Base-by-base conservation (phyloP, 305 asterid genomes). In the Coffea humblotiana region DNA sequence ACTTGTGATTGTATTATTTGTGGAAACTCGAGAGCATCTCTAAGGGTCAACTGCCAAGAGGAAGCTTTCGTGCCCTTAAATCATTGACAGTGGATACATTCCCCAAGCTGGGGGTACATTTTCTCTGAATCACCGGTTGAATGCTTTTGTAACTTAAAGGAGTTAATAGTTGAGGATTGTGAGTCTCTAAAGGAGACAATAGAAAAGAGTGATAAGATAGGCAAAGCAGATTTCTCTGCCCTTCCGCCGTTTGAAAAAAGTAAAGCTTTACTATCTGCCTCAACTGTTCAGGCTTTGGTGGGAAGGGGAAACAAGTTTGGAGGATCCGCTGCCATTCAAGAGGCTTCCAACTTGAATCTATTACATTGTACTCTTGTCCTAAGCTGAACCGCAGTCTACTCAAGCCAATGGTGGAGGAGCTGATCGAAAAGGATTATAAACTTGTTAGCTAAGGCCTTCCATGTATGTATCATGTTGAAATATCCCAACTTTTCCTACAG, bases 1-100 rank as follows among this genome's bases (percentile, higher is more conserved):
- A 71, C 58, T 45, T 71, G 75, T 60, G 75, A 8, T 43, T 71
- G 29, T 9, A 71, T 71, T 71, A 71, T 71, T 21, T 71, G 58
- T 71, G 75, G 75, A 71, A 71, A 27, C 21, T 71, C 21, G 35
- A 71, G 19, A 71, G 58, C 35, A 71, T 71, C 56, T 45, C 15
- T 14, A 23, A 32, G 18, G 21, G 9, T 45, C 52, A 27, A 71
- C 75, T 25, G 25, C 19, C 25, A 1, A n/a, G 21, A 71, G 56
- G 75, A 47, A 71, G 75, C 58, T 71, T 71, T n/a, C 21, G 18
- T 18, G 47, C 58, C 25, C 75, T 71, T 0, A 71, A 71, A 71
- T 71, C 58, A 21, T 71, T 71, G 75, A 13, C 25, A 5, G 25
- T 71, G 14, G 58, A 71, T 45, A 45, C 75, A 71, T 71, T 60